Conservation (phyloP, 2,329 filamentous ascomycete species). For the Aphanoascus verrucosus region DNA sequence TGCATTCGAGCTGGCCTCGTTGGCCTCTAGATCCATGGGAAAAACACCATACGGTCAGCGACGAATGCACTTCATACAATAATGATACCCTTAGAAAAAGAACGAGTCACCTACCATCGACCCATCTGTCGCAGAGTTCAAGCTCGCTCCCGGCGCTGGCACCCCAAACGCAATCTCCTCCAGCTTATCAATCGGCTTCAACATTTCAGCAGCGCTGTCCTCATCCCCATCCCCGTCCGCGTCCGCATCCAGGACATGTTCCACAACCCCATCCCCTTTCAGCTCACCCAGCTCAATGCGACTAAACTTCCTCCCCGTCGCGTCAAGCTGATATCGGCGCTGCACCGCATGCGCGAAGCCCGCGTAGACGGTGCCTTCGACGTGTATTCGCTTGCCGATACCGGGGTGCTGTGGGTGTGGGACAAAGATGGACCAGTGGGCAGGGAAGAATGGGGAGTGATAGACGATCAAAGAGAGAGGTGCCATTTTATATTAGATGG, state of each 20-base stretch:
- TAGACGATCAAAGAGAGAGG: conserved; percentile 2
- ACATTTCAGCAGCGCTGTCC: conserved; percentile 1
- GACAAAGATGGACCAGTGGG: conserved; percentile 9
- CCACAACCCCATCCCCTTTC: not conserved
- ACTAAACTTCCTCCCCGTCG: conserved; percentile 10
- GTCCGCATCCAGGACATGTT: not conserved
- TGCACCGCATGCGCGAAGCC: conserved; percentile 15
- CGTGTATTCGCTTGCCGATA: conserved; percentile 15
- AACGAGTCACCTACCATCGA: not conserved
- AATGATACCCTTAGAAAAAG: not conserved
- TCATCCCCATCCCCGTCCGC: not conserved
- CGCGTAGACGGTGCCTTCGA: conserved; percentile 11
- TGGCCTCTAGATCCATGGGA: not conserved
- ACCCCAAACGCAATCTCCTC: conserved; percentile 11
- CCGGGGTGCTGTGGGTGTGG: not conserved
- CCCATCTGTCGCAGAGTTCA: conserved; percentile 1
- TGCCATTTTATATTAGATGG: not conserved
- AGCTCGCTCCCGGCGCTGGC: conserved; percentile 11
- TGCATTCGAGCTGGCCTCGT: conserved; percentile 1
- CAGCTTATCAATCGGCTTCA: conserved; percentile 11
- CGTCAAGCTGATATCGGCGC: conserved; percentile 12
- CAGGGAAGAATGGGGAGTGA: conserved; percentile 4
- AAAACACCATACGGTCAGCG: not conserved
- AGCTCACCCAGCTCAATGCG: conserved; percentile 10
- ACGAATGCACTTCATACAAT: not conserved